Percentiles rank a stretch among this genome's conserved stretches.
phyloP scores from a whole-genome alignment of 2,329 filamentous ascomycete genomes.

The Alternaria dauci region DNA sequence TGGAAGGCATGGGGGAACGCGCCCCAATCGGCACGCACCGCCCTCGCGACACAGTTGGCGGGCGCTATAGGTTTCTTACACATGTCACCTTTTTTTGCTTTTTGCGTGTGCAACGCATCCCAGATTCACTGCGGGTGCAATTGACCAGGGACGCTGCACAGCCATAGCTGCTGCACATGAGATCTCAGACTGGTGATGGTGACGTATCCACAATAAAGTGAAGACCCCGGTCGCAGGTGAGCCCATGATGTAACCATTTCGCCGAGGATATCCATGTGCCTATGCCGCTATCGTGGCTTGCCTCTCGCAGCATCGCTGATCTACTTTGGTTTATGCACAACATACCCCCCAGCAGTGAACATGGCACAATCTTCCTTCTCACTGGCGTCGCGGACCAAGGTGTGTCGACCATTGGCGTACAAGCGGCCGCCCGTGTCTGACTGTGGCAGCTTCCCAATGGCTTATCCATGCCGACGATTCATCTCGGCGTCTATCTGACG shows the following conservation, averaged over 20 bases:
- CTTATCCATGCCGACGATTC: slow-evolving; percentile 72
- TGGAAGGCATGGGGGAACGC: slow-evolving; percentile 2
- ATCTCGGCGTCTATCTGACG: slow-evolving; percentile 78
- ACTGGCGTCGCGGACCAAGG: slow-evolving; percentile 56
- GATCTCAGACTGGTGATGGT: slow-evolving; percentile 4
- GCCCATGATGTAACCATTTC: slow-evolving; percentile 37
- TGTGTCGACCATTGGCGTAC: slow-evolving; percentile 17
- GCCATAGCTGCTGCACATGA: slow-evolving; percentile 7
- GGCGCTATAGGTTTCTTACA: neutral
- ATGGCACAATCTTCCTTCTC: slow-evolving; percentile 51
- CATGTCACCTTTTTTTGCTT: slow-evolving; percentile 21
- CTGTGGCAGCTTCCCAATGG: slow-evolving; percentile 63
- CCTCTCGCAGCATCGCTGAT: slow-evolving; percentile 38
- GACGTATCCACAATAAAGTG: slow-evolving; percentile 14
- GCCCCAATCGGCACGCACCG: slow-evolving; percentile 26
- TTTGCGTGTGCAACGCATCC: slow-evolving; percentile 27
- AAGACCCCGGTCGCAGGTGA: slow-evolving; percentile 20
- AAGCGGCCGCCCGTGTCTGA: slow-evolving; percentile 26
- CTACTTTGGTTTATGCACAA: slow-evolving; percentile 23
- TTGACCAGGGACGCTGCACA: slow-evolving; percentile 25
- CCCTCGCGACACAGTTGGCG: neutral
- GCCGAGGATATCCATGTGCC: slow-evolving; percentile 38
- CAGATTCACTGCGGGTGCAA: slow-evolving; percentile 13
- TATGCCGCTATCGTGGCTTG: slow-evolving; percentile 30
- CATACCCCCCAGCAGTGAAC: slow-evolving; percentile 16